Base-by-base conservation (phyloP, 495 filamentous ascomycete species). In the Apodospora peruviana region DNA sequence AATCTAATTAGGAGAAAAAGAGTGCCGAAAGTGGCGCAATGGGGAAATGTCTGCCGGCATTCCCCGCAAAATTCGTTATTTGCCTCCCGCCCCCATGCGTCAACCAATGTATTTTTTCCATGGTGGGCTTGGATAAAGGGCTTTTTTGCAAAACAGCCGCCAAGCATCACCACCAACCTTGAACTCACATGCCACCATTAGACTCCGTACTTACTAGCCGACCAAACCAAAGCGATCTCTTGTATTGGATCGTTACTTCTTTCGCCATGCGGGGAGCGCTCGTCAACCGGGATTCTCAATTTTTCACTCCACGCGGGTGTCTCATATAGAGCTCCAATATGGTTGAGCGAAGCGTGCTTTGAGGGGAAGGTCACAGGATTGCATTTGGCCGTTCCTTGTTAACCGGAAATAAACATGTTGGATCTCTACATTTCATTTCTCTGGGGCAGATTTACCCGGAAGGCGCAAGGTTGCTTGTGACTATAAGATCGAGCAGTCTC, bases 41-140 rank as follows among this genome's bases (percentile, higher is more conserved):
- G 18, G n/a, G 37, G 14, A 9, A 10, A n/a, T 35, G 21, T 37
- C 40, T 51, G 24, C 48, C 48, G 48, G 42, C 42, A 45, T 51
- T 40, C 48, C 48, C 48, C 48, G 42, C 48, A 51, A 51, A 45
- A 45, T 45, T 40, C 41, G 40, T 45, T 51, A 9, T n/a, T 37
- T 2, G 18, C 34, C 40, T n/a, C 21, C 55, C 46, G 36, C 47
- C 52, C 49, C 55, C 48, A 52, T 40, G 56, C 41, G 51, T 19
- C 21, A 43, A 18, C 12, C 18, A 17, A 45, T 27, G 20, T 10
- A 17, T 45, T 36, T 12, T 45, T n/a, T 8, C 22, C 24, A 12
- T 12, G 27, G 18, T 18, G 7, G 5, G 4, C 16, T 17, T 9
- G 25, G 18, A 19, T 29, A 29, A 32, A 44, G 16, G 14, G 22